Evolutionary conservation across 208 protist species (phyloP), one percentile per base, ranked within the genome.

Genomic region (Trypanosomatidae sp.): DNA sequence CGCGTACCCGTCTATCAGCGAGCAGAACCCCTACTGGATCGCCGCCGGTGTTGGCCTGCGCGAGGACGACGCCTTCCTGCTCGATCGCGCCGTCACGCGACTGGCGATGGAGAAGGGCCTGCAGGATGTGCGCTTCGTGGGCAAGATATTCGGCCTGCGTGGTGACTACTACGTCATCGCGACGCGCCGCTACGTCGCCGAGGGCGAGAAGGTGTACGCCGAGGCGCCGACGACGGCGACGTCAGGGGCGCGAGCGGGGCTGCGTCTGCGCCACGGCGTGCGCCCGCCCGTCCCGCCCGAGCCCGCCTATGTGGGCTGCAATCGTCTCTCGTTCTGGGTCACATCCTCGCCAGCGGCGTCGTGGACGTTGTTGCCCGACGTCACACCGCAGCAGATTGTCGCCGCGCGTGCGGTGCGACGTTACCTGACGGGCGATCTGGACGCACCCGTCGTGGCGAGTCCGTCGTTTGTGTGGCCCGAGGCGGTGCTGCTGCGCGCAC

Each of bases 381-480:
- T 97, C 4, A 94, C 84, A 4, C 91, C 92, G n/a, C 66, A 91
- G 55, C 88, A 96, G 56, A 92, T 98, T 52, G 68, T 63, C 39
- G 87, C 77, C 3, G 69, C 90, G 6, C 66, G 91, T 48, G 42
- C 61, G 22, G 91, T 96, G 40, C 84, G 79, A 39, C 79, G 88
- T 16, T 56, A 80, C 24, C 93, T 98, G 52, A 95, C 86, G 4
- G 95, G 95, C 21, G 53, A 95, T 53, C 66, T 98, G 1, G 54
- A 83, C 33, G 69, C 79, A 2, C 28, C 63, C 13, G 84, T 97
- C 11, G 53, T 79, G 4, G 61, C 60, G 33, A 93, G 79, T 47
- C 89, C 92, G 6, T 65, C 79, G 2, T 98, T 98, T 54, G 81
- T 87, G 24, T 96, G 95, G 66, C 81, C 57, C 7, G 92, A 98